Evolutionary conservation across 805 yeast species (phyloP).

Genomic region (Sugiyamaella lignohabitans): DNA sequence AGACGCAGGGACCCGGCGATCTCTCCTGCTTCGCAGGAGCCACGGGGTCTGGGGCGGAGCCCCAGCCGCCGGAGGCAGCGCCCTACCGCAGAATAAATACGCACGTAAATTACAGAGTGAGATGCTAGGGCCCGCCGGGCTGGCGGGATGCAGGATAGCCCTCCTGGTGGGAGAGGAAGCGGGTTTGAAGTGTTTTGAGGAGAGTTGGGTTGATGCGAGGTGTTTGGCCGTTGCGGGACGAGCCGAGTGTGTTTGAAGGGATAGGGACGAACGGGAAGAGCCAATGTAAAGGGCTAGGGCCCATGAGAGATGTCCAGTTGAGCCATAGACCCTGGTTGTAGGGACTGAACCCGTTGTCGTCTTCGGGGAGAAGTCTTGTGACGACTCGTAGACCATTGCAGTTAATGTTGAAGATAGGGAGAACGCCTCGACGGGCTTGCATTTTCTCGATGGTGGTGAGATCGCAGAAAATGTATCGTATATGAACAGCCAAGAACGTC

Average conservation of each 20-base stretch:
- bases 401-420: conserved; percentile 35
- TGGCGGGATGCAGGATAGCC: not conserved
- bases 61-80: too few species aligned
- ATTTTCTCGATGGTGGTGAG: conserved; percentile 49
- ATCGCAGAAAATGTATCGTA: conserved; percentile 42
- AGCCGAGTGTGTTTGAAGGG: not conserved
- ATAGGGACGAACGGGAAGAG: conserved; percentile 15
- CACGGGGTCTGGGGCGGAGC: too few species aligned
- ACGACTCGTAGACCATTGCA: conserved; percentile 39
- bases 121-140: too few species aligned
- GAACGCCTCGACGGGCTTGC: conserved; percentile 11
- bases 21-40: too few species aligned
- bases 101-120: too few species aligned
- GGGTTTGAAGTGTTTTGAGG: not conserved
- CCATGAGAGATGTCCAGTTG: conserved; percentile 27
- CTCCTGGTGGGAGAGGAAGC: not conserved
- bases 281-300: conserved; percentile 28
- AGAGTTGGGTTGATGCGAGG: not conserved
- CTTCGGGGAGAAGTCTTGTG: conserved; percentile 39
- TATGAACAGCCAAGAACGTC: conserved; percentile 39
- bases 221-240: not conserved
- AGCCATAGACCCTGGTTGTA: conserved; percentile 24
- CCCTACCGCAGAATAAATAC: too few species aligned
- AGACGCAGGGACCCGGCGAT: too few species aligned
- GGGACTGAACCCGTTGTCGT: conserved; percentile 24